Base-by-base conservation (phyloP, 164 flowering plant species). In the Aristolochia contorta region DNA sequence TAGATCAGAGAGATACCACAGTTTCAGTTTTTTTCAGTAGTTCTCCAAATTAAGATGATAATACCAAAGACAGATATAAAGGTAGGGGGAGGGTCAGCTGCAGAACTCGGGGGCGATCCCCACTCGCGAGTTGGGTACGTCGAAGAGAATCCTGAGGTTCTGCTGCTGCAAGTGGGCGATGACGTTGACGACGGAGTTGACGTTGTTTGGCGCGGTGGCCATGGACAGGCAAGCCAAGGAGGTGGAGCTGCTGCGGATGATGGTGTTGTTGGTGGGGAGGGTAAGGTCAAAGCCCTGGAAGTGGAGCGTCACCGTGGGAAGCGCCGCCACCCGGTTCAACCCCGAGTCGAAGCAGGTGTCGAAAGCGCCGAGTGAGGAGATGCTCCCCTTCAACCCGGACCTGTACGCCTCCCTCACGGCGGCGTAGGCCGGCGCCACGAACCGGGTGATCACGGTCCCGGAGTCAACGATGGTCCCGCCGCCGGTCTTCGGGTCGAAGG, bases 101-200 rank as follows among this genome's bases (percentile, higher is more conserved):
- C 96, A 89, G 16, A 75, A 62, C 72, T 87, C 98, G n/a, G 86
- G 82, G 21, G 88, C 82, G 33, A 92, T 83, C 1, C 96, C 98
- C 57, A 92, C 0, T 7, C 81, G 78, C 63, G 91, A 82, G 60
- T 90, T 93, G 1, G 75, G 53, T 0, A 77, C 69, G 60, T 93
- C 98, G 58, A 81, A 83, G 66, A 89, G 25, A 15, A 92, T 74
- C 77, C 98, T 70, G 1, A 76, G 78, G 60, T 93, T 90, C 77
- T 93, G 97, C 73, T 90, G 96, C 77, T 93, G 96, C 74, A 83
- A 57, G 75, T 83, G 90, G 15, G 96, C 98, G 30, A 92, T 82
- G 4, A 89, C 84, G 57, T 92, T 92, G 74, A 87, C 37, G 57
- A 77, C 90, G 2, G 85, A 77, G 73, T 83, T 82, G 74, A 81